Evolutionary conservation across 192 early-diverging fungal genomes (phyloP).

Genomic region (Linnemannia elongata): DNA sequence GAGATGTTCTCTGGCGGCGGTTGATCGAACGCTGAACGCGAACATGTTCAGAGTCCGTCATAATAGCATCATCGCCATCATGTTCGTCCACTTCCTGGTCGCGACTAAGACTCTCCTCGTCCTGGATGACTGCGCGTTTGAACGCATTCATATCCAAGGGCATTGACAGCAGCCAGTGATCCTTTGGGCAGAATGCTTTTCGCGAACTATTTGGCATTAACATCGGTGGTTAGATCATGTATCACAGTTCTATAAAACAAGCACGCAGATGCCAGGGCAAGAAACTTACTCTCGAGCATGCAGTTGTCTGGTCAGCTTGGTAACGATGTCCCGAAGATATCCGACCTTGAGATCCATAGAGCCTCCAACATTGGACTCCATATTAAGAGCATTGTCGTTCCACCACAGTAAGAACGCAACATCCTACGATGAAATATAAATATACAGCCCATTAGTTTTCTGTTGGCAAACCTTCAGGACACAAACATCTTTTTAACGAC

Average conservation of each 20-base stretch:
- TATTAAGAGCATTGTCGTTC: slow-evolving; percentile 64
- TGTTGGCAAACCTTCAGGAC: neutral
- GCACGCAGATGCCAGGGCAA: neutral
- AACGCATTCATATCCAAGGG: slow-evolving; percentile 74
- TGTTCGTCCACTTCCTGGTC: slow-evolving; percentile 34
- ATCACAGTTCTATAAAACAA: neutral
- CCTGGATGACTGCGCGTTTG: slow-evolving; percentile 65
- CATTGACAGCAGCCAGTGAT: slow-evolving; percentile 75
- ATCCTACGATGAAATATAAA: slow-evolving; percentile 61
- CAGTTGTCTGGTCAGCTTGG: slow-evolving; percentile 79
- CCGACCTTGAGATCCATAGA: slow-evolving; percentile 59
- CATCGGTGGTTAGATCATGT: neutral
- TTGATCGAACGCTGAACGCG: slow-evolving; percentile 25
- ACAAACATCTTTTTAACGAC: neutral
- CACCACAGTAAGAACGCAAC: slow-evolving; percentile 85
- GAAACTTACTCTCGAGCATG: slow-evolving; percentile 78
- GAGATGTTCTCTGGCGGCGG: slow-evolving; percentile 28
- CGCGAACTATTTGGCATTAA: slow-evolving; percentile 63
- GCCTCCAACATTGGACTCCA: slow-evolving; percentile 28
- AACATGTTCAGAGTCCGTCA: slow-evolving; percentile 13
- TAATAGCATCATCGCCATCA: slow-evolving; percentile 24
- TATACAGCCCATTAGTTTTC: neutral
- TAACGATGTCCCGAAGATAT: slow-evolving; percentile 72
- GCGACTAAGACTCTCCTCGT: slow-evolving; percentile 62
- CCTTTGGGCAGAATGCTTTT: slow-evolving; percentile 72